A percentile compares a stretch with the other conserved stretches of the same genome.
These are phyloP conservation scores for Thermomucor indicae-seudaticae DNA, from an alignment of 371 early-diverging fungal genomes.

Conservation along the genomic window DNA sequence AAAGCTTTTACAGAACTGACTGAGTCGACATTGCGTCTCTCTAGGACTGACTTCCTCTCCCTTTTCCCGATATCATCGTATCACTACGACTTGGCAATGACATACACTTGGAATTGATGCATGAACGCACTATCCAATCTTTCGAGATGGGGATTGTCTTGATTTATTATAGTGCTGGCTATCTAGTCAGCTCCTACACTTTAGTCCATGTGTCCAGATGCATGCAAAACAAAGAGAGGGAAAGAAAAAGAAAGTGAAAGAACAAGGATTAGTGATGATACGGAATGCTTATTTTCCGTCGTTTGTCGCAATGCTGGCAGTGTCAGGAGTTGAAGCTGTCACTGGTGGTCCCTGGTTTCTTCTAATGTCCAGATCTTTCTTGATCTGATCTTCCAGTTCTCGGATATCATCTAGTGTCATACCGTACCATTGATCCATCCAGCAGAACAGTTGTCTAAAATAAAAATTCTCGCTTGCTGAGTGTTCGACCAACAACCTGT, in stretches of 20 bases:
- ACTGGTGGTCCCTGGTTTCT: constrained; percentile 18
- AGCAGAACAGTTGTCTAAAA: constrained; percentile 62
- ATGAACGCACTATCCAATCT: no score
- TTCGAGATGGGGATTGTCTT: no score
- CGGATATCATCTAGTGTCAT: constrained; percentile 69
- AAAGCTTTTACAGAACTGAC: no score
- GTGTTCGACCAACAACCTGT: background rate
- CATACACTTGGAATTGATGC: no score
- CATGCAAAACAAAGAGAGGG: no score
- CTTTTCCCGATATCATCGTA: no score
- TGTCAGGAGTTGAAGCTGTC: constrained; percentile 1
- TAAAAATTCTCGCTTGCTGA: background rate
- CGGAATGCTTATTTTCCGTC: constrained; percentile 7
- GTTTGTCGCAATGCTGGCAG: constrained; percentile 10
- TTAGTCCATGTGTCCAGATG: no score
- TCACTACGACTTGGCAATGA: no score
- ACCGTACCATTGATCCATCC: constrained; percentile 71
- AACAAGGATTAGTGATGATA: background rate
- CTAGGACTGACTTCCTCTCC: no score
- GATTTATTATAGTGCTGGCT: no score
- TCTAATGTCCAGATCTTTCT: constrained; percentile 48
- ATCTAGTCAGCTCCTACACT: no score
- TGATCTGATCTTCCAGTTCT: constrained; percentile 57
- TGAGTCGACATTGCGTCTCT: no score
- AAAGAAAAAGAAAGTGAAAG: background rate